phyloP scores from a whole-genome alignment of 2,329 filamentous ascomycete species.

The Fusarium sp. region DNA sequence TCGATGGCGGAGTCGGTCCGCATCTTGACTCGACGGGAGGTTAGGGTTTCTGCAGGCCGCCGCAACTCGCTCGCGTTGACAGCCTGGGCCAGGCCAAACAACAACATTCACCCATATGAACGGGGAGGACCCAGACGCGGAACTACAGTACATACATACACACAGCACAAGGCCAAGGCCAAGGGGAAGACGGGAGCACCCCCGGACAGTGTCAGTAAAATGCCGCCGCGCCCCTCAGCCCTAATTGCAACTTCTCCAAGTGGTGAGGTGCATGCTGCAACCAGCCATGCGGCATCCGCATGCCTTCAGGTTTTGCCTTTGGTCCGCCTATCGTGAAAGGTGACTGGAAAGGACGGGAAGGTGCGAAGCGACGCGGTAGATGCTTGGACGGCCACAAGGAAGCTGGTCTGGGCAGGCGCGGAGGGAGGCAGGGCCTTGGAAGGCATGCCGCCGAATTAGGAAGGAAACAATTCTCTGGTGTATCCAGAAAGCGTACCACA shows the following conservation, averaged over 20 bases:
- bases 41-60: slow-evolving; percentile 15
- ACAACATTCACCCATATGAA: neutral
- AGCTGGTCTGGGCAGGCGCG: neutral
- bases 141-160: neutral
- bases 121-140: neutral
- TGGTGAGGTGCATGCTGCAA: slow-evolving; percentile 39
- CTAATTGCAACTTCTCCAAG: slow-evolving; percentile 37
- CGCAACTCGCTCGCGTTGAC: neutral
- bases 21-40: slow-evolving; percentile 16
- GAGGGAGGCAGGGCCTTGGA: neutral
- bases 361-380: slow-evolving; percentile 21
- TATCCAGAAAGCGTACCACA: slow-evolving; percentile 26
- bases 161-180: slow-evolving; percentile 16
- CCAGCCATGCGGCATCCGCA: slow-evolving; percentile 34
- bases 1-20: slow-evolving; percentile 24
- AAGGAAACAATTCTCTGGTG: slow-evolving; percentile 25
- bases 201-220: slow-evolving; percentile 26
- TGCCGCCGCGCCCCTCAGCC: slow-evolving; percentile 31
- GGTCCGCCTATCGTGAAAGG: slow-evolving; percentile 33
- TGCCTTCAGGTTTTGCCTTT: slow-evolving; percentile 35
- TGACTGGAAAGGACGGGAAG: slow-evolving; percentile 36
- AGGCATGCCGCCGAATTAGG: slow-evolving; percentile 29
- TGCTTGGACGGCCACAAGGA: slow-evolving; percentile 5
- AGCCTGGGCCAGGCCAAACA: neutral
- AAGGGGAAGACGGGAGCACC: neutral